Percentiles rank a stretch among this genome's conserved stretches.
phyloP scores from a whole-genome alignment of 1,284 basidiomycete genomes.

The Megacollybia platyphylla region DNA sequence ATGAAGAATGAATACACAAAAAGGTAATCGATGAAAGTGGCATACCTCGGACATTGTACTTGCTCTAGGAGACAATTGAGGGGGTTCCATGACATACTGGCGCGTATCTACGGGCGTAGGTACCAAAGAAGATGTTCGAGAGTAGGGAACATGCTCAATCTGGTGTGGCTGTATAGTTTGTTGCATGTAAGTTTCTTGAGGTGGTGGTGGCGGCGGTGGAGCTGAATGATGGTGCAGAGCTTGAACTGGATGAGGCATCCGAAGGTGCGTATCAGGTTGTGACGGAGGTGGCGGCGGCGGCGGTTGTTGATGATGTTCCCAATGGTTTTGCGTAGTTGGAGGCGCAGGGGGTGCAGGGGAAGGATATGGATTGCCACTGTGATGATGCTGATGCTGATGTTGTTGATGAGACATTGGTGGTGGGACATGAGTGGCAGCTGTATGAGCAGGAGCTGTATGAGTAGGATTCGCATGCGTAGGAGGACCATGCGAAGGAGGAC shows the following conservation, averaged over 20 bases:
- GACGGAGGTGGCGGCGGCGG: slow-evolving; percentile 11
- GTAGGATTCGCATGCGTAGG: slow-evolving; percentile 4
- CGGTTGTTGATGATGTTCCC: slow-evolving; percentile 7
- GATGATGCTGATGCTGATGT: slow-evolving; percentile 13
- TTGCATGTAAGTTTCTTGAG: slow-evolving; percentile 6
- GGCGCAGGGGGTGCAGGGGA: slow-evolving; percentile 10
- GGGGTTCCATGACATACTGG: background rate
- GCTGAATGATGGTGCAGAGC: slow-evolving; percentile 1
- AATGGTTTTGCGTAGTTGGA: slow-evolving; percentile 8
- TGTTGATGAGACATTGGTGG: slow-evolving; percentile 5
- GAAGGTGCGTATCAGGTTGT: slow-evolving; percentile 9
- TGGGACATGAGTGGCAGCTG: background rate
- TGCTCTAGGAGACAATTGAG: slow-evolving; percentile 14
- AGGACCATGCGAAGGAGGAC: background rate
- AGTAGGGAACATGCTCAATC: slow-evolving; percentile 9
- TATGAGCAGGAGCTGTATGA: slow-evolving; percentile 10
- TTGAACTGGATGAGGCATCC: slow-evolving; percentile 4
- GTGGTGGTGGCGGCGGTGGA: slow-evolving; percentile 3
- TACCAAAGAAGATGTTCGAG: slow-evolving; percentile 14
- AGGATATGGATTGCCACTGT: slow-evolving; percentile 13
- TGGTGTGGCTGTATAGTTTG: slow-evolving; percentile 7
- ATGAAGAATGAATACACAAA: slow-evolving; percentile 6
- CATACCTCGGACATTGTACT: slow-evolving; percentile 26
- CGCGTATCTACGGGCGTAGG: slow-evolving; percentile 13
- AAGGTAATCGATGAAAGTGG: slow-evolving; percentile 6